Percentiles rank a stretch among this genome's conserved stretches.
phyloP scores from a whole-genome alignment of 1,139 yeast genomes.

The Suhomyces bokatorum region DNA sequence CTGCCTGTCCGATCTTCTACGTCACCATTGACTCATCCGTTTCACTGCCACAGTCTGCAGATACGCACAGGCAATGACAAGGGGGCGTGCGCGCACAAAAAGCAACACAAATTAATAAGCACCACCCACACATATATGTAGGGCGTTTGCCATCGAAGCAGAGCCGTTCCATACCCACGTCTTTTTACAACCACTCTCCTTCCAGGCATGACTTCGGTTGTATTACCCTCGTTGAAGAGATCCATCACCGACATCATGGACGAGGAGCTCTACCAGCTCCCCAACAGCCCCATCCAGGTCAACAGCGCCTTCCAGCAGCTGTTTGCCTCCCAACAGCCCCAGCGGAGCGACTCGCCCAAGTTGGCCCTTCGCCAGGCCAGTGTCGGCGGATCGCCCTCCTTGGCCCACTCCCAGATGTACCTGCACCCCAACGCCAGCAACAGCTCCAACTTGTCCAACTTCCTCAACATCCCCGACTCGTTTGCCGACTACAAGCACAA shows the following conservation, averaged over 20 bases:
- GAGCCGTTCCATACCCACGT: neutral
- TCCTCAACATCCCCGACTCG: constrained; percentile 35
- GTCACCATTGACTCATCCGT: constrained; percentile 4
- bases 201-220: constrained; percentile 46
- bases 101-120: constrained; percentile 15
- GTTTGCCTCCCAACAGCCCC: constrained; percentile 9
- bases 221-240: constrained; percentile 50
- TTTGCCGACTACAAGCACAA: constrained; percentile 30
- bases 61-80: neutral
- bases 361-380: constrained; percentile 13
- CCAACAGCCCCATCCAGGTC: constrained; percentile 23
- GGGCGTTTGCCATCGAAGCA: constrained; percentile 16
- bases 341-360: constrained; percentile 14
- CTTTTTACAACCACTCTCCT: constrained; percentile 3
- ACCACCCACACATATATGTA: constrained; percentile 10
- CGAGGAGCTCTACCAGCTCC: constrained; percentile 61
- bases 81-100: constrained; percentile 11
- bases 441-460: constrained; percentile 25
- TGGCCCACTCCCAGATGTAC: constrained; percentile 18
- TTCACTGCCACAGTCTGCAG: constrained; percentile 4
- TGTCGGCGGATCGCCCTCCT: constrained; percentile 21
- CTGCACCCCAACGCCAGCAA: constrained; percentile 16
- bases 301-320: constrained; percentile 6
- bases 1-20: neutral
- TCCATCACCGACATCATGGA: constrained; percentile 62